Conservation (phyloP, 2,329 filamentous ascomycete genomes). For the Parastagonospora nodorum region DNA sequence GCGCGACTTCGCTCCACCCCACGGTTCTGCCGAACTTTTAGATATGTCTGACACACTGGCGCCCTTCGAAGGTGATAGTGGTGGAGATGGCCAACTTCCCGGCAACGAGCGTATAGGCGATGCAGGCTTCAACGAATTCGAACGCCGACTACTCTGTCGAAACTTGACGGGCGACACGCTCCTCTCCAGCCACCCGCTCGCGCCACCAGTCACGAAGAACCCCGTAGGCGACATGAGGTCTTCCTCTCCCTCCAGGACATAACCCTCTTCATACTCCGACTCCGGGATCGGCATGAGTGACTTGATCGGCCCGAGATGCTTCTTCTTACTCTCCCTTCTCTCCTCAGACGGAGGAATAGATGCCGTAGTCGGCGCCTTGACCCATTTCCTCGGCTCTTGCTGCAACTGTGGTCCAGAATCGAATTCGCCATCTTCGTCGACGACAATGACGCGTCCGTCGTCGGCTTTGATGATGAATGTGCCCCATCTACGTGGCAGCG, state of each 20-base stretch:
- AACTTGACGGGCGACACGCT: neutral
- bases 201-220: slow-evolving; percentile 30
- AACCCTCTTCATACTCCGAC: slow-evolving; percentile 13
- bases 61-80: slow-evolving; percentile 3
- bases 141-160: neutral
- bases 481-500: slow-evolving; percentile 22
- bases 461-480: slow-evolving; percentile 30
- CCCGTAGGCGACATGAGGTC: slow-evolving; percentile 17
- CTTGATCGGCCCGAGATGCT: neutral
- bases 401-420: slow-evolving; percentile 25
- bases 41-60: neutral
- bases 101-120: slow-evolving; percentile 10
- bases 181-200: slow-evolving; percentile 16
- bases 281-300: slow-evolving; percentile 15
- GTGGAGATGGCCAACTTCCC: slow-evolving; percentile 15
- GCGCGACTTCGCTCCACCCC: neutral
- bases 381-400: slow-evolving; percentile 10
- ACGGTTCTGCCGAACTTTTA: neutral
- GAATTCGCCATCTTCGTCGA: slow-evolving; percentile 32
- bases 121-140: neutral
- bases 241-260: neutral
- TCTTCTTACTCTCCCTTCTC: neutral
- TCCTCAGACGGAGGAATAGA: neutral
- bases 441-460: slow-evolving; percentile 32
- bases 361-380: slow-evolving; percentile 9